Base-by-base conservation (phyloP, 2,329 filamentous ascomycete genomes). In the Pyricularia pennisetigena region DNA sequence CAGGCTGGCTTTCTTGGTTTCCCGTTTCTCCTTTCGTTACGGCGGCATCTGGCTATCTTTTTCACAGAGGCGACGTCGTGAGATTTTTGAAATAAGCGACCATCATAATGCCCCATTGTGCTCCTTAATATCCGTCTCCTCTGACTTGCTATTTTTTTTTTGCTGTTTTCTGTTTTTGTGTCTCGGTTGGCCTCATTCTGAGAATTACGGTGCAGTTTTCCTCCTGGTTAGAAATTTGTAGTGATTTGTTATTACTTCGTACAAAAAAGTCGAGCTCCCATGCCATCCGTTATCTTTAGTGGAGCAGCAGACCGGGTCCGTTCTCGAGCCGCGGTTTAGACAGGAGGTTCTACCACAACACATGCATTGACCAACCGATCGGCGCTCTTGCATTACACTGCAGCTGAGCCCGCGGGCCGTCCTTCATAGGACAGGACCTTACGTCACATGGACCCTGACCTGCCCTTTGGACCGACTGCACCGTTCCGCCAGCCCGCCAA, bases 191-290 rank as follows among this genome's bases (percentile, higher is more conserved):
- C 12, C 5, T 24, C 29, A 67, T 68, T 68, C 72, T 72, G 69
- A 72, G 68, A 72, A 71, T 70, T 72, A 73, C 72, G 49, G 71
- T 70, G 72, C 70, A 73, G 71, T 69, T 72, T 65, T 72, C 70
- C 70, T 72, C 71, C 68, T 73, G 71, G 69, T 68, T n/a, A n/a
- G 20, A 8, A n/a, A n/a, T 49, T 30, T n/a, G 30, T 28, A 28
- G 28, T 20, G 26, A 28, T 28, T 32, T 61, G 10, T 30, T 61
- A 7, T 23, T 24, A 3, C 12, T 61, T 24, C 57, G n/a, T 24
- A 61, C 29, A 57, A 23, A 6, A 26, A 23, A 5, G 32, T 35
- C 14, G 10, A 35, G 32, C 32, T 14, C 32, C 32, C 12, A 14
- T 26, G 57, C 57, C 24, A 61, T 23, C 57, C n/a, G 57, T 61